Evolutionary conservation across 1,139 yeast species (phyloP).

Genomic region (Yamadazyma siamensis): DNA sequence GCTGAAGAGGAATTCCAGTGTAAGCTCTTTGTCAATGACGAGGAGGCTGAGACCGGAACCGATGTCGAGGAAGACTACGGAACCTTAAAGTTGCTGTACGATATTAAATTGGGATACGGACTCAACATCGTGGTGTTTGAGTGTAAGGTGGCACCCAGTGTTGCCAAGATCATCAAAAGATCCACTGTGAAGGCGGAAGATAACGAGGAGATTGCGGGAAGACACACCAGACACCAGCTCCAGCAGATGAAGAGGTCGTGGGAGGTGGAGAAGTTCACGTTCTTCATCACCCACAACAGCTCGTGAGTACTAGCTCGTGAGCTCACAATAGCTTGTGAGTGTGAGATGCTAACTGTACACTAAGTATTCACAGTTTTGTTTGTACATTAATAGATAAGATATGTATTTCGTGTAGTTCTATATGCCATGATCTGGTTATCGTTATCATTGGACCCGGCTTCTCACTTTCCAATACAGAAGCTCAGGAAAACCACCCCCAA

Average conservation of each 20-base stretch:
- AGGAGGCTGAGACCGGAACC: constrained; percentile 38
- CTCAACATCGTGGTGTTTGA: constrained; percentile 46
- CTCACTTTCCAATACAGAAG: constrained; percentile 88
- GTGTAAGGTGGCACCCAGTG: constrained; percentile 41
- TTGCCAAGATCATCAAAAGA: constrained; percentile 32
- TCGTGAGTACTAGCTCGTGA: constrained; percentile 7
- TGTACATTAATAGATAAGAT: constrained; percentile 1
- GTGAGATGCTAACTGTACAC: too few species aligned
- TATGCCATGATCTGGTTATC: too few species aligned
- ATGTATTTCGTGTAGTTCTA: neutral
- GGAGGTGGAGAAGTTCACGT: constrained; percentile 45
- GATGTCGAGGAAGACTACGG: constrained; percentile 29
- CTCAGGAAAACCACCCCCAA: constrained; percentile 87
- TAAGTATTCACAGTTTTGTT: too few species aligned
- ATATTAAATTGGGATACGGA: constrained; percentile 47
- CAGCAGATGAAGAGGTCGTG: constrained; percentile 47
- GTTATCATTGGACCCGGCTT: too few species aligned
- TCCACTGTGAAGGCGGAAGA: constrained; percentile 20
- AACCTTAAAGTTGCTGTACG: constrained; percentile 40
- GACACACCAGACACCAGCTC: constrained; percentile 47
- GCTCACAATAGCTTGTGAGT: too few species aligned
- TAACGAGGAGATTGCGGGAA: constrained; percentile 30
- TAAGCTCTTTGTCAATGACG: constrained; percentile 46
- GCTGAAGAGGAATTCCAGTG: constrained; percentile 44
- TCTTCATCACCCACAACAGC: constrained; percentile 26